Evolutionary conservation across 495 filamentous ascomycete species (phyloP).

Genomic region (Aspergillus olivimuriae): DNA sequence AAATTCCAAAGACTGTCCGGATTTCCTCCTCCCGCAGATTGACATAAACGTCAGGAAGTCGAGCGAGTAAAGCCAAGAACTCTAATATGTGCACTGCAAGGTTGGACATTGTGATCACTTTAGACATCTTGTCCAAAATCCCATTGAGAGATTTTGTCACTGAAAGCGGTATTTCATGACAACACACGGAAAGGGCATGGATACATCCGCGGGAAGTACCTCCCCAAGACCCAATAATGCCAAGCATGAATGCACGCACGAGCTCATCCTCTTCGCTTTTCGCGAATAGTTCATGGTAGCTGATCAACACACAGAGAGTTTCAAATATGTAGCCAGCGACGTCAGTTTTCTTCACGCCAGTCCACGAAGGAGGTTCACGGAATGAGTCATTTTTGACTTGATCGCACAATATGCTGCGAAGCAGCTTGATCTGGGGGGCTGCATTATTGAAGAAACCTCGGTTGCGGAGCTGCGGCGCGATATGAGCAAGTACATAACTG

Average conservation of each 20-base stretch:
- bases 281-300: constrained; percentile 78
- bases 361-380: constrained; percentile 64
- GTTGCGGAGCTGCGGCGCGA: constrained; percentile 85
- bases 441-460: constrained; percentile 73
- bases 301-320: constrained; percentile 72
- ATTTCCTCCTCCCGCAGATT: constrained; percentile 86
- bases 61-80: constrained; percentile 79
- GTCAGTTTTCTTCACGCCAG: constrained; percentile 78
- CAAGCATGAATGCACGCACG: constrained; percentile 74
- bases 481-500: constrained; percentile 79
- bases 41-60: constrained; percentile 74
- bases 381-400: constrained; percentile 70
- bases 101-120: constrained; percentile 86
- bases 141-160: constrained; percentile 73
- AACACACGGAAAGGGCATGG: constrained; percentile 88
- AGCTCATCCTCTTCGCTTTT: constrained; percentile 85
- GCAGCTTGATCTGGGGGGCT: constrained; percentile 62
- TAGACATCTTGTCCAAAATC: constrained; percentile 86
- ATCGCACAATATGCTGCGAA: constrained; percentile 74
- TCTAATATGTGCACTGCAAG: constrained; percentile 93
- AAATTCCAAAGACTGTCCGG: constrained; percentile 88
- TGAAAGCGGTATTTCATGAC: constrained; percentile 81
- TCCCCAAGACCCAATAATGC: constrained; percentile 74
- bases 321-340: constrained; percentile 85
- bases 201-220: constrained; percentile 85